phyloP scores from a whole-genome alignment of 2,329 filamentous ascomycete genomes.

The Rutstroemia sp. region DNA sequence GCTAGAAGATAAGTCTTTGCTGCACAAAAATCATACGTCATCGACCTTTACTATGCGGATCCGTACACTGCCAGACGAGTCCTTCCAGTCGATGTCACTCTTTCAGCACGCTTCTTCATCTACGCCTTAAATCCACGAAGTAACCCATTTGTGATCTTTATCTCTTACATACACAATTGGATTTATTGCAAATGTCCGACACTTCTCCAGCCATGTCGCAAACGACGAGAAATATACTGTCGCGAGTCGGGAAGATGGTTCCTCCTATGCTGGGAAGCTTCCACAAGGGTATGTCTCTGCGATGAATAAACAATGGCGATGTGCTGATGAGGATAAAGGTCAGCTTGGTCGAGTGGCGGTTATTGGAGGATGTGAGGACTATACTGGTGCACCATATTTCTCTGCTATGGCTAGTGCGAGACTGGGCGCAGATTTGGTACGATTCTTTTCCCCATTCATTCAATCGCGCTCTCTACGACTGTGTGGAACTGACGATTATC shows the following conservation, averaged over 20 bases:
- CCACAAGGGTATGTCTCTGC: conserved; percentile 66
- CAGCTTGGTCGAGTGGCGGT: conserved; percentile 89
- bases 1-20: too few species aligned
- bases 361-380: conserved; percentile 91
- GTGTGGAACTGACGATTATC: not conserved
- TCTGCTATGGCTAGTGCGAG: conserved; percentile 93
- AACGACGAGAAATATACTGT: conserved; percentile 66
- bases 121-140: not conserved
- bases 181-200: conserved; percentile 19
- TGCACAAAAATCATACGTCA: too few species aligned
- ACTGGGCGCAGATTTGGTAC: conserved; percentile 83
- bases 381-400: conserved; percentile 96
- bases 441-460: conserved; percentile 12
- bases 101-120: too few species aligned
- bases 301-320: not conserved
- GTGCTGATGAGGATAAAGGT: conserved; percentile 44
- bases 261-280: conserved; percentile 93
- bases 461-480: not conserved
- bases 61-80: not conserved
- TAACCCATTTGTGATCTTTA: not conserved
- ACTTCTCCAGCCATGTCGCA: conserved; percentile 49
- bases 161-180: not conserved
- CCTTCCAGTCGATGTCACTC: not conserved
- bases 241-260: conserved; percentile 80
- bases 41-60: too few species aligned